These are phyloP conservation scores for Zasmidium cellare DNA, from an alignment of 2,329 filamentous ascomycete species.

Conservation along the genomic window DNA sequence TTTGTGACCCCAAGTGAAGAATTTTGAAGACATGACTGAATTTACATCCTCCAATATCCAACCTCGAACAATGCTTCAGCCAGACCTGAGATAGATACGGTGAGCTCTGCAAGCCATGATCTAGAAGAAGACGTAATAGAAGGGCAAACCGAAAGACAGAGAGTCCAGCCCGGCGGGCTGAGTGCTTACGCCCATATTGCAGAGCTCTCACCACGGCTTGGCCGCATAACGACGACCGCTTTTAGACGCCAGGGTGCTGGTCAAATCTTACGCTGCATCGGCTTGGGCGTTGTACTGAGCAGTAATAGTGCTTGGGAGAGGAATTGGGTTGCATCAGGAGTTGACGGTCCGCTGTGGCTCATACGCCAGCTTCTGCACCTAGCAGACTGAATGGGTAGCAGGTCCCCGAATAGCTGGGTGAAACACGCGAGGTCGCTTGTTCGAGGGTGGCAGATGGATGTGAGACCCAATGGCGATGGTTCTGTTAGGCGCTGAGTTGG, in stretches of 20 bases:
- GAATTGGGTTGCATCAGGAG: neutral
- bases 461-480: neutral
- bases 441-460: neutral
- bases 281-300: neutral
- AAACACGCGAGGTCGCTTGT: neutral
- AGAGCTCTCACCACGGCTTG: neutral
- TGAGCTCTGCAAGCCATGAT: neutral
- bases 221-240: neutral
- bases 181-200: neutral
- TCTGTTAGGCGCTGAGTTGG: neutral
- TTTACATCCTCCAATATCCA: conserved; percentile 10
- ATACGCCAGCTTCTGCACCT: neutral
- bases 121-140: neutral
- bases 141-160: neutral
- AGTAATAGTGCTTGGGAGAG: neutral
- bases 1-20: conserved; percentile 45
- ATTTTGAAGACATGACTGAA: conserved; percentile 36
- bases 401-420: neutral
- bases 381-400: neutral
- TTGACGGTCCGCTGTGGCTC: neutral
- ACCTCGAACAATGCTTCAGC: neutral
- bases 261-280: neutral
- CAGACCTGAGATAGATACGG: neutral
- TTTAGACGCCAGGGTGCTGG: neutral
- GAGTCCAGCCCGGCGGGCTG: neutral